These are phyloP conservation scores for Plasmodium reichenowi DNA, from an alignment of 169 alveolate genomes.

Conservation along the genomic window DNA sequence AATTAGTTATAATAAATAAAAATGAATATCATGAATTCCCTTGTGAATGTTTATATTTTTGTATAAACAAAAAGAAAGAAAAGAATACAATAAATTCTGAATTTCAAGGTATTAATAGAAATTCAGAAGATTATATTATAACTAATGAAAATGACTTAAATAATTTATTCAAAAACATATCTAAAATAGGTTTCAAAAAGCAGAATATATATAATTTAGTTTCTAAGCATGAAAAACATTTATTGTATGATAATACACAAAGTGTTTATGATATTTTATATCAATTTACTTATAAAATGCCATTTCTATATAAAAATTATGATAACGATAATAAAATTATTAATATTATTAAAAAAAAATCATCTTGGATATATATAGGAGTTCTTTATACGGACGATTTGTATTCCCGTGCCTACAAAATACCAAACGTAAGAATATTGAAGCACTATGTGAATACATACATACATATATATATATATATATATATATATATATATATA, in stretches of 20 bases:
- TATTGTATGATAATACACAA: slow-evolving; percentile 65
- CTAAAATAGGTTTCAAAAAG: slow-evolving; percentile 58
- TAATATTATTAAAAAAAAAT: slow-evolving; percentile 53
- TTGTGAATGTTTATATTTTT: slow-evolving; percentile 65
- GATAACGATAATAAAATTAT: slow-evolving; percentile 57
- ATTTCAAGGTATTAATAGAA: slow-evolving; percentile 18
- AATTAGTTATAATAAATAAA: slow-evolving; percentile 45
- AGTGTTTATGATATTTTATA: slow-evolving; percentile 60
- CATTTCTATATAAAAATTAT: slow-evolving; percentile 41
- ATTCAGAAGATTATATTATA: slow-evolving; percentile 48
- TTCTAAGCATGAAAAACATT: slow-evolving; percentile 59
- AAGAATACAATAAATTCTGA: slow-evolving; percentile 31
- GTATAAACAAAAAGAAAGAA: slow-evolving; percentile 61
- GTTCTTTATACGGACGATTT: slow-evolving; percentile 70
- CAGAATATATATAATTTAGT: slow-evolving; percentile 24
- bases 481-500: background rate
- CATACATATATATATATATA: background rate
- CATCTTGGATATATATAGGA: slow-evolving; percentile 72
- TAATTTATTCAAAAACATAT: slow-evolving; percentile 45
- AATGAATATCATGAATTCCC: slow-evolving; percentile 69
- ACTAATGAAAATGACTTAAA: slow-evolving; percentile 55
- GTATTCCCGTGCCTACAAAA: slow-evolving; percentile 64
- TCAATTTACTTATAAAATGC: slow-evolving; percentile 61
- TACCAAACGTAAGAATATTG: slow-evolving; percentile 44
- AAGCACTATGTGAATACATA: background rate